Percentiles rank a stretch among this genome's conserved stretches.
Evolutionary conservation across 129 eudicot species (phyloP).

Genomic region (Flaveria bidentis): DNA sequence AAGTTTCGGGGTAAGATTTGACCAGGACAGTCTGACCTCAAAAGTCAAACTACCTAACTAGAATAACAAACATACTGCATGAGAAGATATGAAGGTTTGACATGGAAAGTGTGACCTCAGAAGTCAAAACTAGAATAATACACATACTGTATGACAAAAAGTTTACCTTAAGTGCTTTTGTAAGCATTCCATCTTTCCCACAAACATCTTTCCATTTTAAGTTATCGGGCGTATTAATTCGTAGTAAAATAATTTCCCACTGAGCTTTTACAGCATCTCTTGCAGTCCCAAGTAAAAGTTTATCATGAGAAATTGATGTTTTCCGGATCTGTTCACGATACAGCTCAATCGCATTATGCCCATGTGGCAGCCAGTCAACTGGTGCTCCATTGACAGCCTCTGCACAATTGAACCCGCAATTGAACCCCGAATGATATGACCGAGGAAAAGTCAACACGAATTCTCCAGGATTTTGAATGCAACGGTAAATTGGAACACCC

Average conservation of each 20-base stretch:
- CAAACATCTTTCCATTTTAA: constrained; percentile 87
- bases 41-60: constrained; percentile 9
- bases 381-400: constrained; percentile 99
- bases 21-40: not conserved
- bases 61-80: not conserved
- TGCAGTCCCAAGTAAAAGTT: constrained; percentile 90
- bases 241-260: constrained; percentile 83
- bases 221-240: constrained; percentile 56
- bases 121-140: not conserved
- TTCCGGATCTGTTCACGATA: constrained; percentile 79
- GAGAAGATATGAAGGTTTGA: not conserved
- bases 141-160: not conserved
- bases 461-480: constrained; percentile 87
- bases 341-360: constrained; percentile 79
- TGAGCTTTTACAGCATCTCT: constrained; percentile 96
- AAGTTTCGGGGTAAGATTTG: not conserved
- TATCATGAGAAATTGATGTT: constrained; percentile 95
- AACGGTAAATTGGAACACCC: constrained; percentile 89
- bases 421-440: constrained; percentile 95
- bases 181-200: constrained; percentile 84
- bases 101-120: not conserved
- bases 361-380: constrained; percentile 96
- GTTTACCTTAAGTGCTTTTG: constrained; percentile 72
- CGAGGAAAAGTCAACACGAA: constrained; percentile 94
- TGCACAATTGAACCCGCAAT: constrained; percentile 94